A percentile compares a stretch with the other conserved stretches of the same genome.
These are phyloP conservation scores for Syzygium aqueum DNA, from an alignment of 345 rosid genomes.

Conservation along the genomic window DNA sequence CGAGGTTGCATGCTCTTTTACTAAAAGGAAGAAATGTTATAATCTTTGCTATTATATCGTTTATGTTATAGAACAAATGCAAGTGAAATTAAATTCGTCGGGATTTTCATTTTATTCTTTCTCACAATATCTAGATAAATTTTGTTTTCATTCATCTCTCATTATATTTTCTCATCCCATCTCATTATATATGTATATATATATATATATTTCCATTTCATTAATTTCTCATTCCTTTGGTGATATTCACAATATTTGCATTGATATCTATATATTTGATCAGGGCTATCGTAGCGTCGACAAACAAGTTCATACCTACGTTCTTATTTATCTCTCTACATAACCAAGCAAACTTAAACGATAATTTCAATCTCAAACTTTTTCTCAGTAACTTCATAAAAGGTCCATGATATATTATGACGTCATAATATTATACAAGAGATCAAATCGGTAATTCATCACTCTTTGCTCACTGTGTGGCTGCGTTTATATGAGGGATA, in stretches of 20 bases:
- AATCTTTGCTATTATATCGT: not conserved
- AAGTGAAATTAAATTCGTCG: not conserved
- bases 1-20: not conserved
- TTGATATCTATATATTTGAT: not conserved
- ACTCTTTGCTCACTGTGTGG: no score
- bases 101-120: not conserved
- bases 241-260: not conserved
- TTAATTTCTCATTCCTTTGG: no score
- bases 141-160: not conserved
- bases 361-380: not conserved
- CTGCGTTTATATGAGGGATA: not conserved
- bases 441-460: not conserved
- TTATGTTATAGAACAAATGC: not conserved
- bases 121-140: not conserved
- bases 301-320: not conserved
- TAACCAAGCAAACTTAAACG: not conserved
- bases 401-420: not conserved
- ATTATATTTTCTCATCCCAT: not conserved
- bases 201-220: not conserved
- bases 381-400: not conserved
- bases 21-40: not conserved
- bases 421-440: not conserved
- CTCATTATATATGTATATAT: not conserved
- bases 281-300: not conserved
- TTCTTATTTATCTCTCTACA: not conserved